Evolutionary conservation across 228 moss, liverwort and hornwort species (phyloP).

Genomic region (Sphagnum fallax): DNA sequence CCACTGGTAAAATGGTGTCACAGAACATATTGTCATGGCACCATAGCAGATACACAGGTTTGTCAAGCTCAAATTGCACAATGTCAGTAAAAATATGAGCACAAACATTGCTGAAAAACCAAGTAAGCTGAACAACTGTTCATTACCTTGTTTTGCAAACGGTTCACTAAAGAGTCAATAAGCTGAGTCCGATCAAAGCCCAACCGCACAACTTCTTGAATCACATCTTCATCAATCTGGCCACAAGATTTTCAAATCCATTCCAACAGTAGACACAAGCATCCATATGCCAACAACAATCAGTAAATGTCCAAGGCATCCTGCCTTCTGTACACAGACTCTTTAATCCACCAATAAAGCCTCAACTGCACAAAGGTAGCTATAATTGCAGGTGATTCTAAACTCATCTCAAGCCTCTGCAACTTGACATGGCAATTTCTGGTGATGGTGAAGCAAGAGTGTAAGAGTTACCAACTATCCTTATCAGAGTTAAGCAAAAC

Average conservation of each 20-base stretch:
- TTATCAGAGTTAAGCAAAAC: no score
- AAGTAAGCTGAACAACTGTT: not conserved
- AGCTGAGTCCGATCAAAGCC: slow-evolving; percentile 42
- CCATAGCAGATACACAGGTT: no score
- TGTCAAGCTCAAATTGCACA: no score
- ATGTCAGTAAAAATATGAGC: not conserved
- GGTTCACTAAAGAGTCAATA: slow-evolving; percentile 34
- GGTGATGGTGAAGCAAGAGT: not conserved
- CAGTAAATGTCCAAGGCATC: no score
- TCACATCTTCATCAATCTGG: slow-evolving; percentile 59
- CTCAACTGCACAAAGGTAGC: not conserved
- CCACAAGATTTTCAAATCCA: not conserved
- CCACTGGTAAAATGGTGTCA: no score
- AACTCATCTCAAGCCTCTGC: not conserved
- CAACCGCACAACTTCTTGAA: slow-evolving; percentile 31
- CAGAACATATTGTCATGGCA: no score
- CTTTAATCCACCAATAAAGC: not conserved
- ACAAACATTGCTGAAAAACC: not conserved
- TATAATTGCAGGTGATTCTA: not conserved
- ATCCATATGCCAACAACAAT: not conserved
- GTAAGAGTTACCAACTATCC: not conserved
- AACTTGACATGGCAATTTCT: not conserved
- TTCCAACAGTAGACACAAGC: not conserved
- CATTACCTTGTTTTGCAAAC: slow-evolving; percentile 42
- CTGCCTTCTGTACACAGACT: no score